Evolutionary conservation across 1,284 basidiomycete genomes (phyloP).

Genomic region (Xanthoconium separans): DNA sequence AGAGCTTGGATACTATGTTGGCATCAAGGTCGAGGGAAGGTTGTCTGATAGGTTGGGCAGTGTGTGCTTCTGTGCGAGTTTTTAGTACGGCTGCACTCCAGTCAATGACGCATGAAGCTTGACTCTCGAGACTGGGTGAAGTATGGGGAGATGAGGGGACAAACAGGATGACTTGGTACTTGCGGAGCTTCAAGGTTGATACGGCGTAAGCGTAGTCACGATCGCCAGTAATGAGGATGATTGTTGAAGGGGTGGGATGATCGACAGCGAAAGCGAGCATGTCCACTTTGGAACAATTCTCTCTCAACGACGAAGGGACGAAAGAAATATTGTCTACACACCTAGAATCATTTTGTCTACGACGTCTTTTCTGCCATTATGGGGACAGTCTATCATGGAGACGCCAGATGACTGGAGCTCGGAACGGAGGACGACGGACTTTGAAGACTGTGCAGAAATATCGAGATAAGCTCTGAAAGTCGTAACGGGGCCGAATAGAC

Average conservation of each 20-base stretch:
- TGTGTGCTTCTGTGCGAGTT: slow-evolving; percentile 20
- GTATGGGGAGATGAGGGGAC: slow-evolving; percentile 37
- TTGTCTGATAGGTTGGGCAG: slow-evolving; percentile 23
- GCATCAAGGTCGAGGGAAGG: slow-evolving; percentile 29
- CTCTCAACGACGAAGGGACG: slow-evolving; percentile 10
- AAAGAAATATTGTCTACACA: slow-evolving; percentile 14
- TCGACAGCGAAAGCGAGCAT: slow-evolving; percentile 50
- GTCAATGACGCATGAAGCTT: slow-evolving; percentile 54
- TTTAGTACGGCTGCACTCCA: slow-evolving; percentile 49
- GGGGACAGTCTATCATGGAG: slow-evolving; percentile 56
- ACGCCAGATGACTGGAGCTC: slow-evolving; percentile 62
- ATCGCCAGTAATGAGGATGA: slow-evolving; percentile 47
- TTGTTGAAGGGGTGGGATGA: slow-evolving; percentile 43
- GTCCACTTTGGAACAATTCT: slow-evolving; percentile 37
- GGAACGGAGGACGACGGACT: slow-evolving; percentile 41
- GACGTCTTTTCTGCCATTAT: slow-evolving; percentile 51
- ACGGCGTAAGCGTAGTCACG: slow-evolving; percentile 48
- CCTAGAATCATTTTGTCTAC: slow-evolving; percentile 42
- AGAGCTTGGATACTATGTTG: slow-evolving; percentile 19
- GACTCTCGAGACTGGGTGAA: slow-evolving; percentile 49
- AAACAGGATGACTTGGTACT: slow-evolving; percentile 43
- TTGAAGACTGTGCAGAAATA: slow-evolving; percentile 33
- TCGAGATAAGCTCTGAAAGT: slow-evolving; percentile 56
- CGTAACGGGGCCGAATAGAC: slow-evolving; percentile 44
- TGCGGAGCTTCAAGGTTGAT: slow-evolving; percentile 40